These are phyloP conservation scores for Malassezia japonica DNA, from an alignment of 1,284 basidiomycete species.

Conservation along the genomic window DNA sequence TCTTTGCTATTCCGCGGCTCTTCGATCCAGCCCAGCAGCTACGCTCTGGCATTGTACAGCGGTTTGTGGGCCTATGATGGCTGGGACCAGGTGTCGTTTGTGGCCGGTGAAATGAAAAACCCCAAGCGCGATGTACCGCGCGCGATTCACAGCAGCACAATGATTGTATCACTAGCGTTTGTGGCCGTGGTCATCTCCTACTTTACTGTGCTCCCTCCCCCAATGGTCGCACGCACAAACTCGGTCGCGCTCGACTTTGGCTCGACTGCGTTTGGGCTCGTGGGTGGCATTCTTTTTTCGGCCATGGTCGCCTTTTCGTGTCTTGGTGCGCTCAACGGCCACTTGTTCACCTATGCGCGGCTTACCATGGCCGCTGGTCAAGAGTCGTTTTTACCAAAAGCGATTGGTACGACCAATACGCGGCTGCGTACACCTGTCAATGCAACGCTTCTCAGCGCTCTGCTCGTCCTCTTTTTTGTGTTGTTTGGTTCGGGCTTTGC, in stretches of 20 bases:
- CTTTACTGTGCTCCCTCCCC: constrained; percentile 78
- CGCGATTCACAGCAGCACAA: constrained; percentile 79
- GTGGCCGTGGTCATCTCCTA: constrained; percentile 77
- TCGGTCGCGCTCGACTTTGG: constrained; percentile 89
- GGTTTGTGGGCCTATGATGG: constrained; percentile 93
- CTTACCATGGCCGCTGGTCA: constrained; percentile 79
- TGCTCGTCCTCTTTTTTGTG: constrained; percentile 54
- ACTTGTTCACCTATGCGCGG: constrained; percentile 54
- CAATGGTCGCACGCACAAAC: constrained; percentile 56
- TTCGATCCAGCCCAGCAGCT: constrained; percentile 67
- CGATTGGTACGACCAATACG: constrained; percentile 22
- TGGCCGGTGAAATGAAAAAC: constrained; percentile 71
- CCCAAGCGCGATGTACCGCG: constrained; percentile 71
- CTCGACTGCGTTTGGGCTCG: constrained; percentile 67
- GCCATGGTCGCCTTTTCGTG: constrained; percentile 81
- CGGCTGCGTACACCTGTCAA: constrained; percentile 27
- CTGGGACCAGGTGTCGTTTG: constrained; percentile 70
- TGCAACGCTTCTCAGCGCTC: constrained; percentile 26
- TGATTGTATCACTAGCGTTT: constrained; percentile 67
- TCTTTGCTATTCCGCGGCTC: constrained; percentile 60
- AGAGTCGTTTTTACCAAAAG: constrained; percentile 64
- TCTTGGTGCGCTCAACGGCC: constrained; percentile 33
- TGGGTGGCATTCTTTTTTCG: constrained; percentile 81
- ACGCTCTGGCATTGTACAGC: constrained; percentile 86
- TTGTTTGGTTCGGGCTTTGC: constrained; percentile 50